These are phyloP conservation scores for Urostyla sp. DNA, from an alignment of 73 alveolate species.

Conservation along the genomic window DNA sequence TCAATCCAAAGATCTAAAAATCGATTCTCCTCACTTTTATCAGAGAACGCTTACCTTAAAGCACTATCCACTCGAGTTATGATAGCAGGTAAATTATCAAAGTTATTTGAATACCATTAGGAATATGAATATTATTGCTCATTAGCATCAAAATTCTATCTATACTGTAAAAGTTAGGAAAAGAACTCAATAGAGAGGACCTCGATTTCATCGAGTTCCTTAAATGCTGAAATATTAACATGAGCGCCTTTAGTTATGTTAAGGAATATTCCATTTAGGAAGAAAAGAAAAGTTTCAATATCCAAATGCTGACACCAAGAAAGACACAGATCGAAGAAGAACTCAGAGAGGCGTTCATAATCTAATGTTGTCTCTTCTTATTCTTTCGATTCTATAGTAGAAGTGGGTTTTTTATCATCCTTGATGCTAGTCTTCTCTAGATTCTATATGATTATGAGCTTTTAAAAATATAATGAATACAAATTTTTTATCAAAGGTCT, in stretches of 20 bases:
- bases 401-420: slow-evolving; percentile 30
- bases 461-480: slow-evolving; percentile 14
- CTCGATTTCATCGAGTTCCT: slow-evolving; percentile 57
- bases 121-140: slow-evolving; percentile 22
- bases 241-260: slow-evolving; percentile 72
- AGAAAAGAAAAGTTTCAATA: slow-evolving; percentile 70
- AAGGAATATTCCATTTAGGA: slow-evolving; percentile 72
- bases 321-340: slow-evolving; percentile 76
- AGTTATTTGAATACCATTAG: slow-evolving; percentile 68
- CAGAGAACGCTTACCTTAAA: slow-evolving; percentile 49
- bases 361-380: slow-evolving; percentile 44
- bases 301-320: slow-evolving; percentile 77
- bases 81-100: slow-evolving; percentile 45
- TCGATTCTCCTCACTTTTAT: slow-evolving; percentile 52
- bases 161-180: slow-evolving; percentile 53
- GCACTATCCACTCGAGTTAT: slow-evolving; percentile 46
- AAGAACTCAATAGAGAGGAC: slow-evolving; percentile 74
- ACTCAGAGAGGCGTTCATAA: slow-evolving; percentile 72
- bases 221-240: slow-evolving; percentile 59
- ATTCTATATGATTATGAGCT: background rate
- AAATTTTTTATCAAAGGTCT: slow-evolving; percentile 52
- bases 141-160: slow-evolving; percentile 55
- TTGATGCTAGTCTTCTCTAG: background rate
- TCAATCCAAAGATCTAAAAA: slow-evolving; percentile 71
- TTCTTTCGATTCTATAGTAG: background rate